A percentile compares a stretch with the other conserved stretches of the same genome.
These are phyloP conservation scores for Trametes elegans DNA, from an alignment of 768 basidiomycete genomes.

Conservation along the genomic window DNA sequence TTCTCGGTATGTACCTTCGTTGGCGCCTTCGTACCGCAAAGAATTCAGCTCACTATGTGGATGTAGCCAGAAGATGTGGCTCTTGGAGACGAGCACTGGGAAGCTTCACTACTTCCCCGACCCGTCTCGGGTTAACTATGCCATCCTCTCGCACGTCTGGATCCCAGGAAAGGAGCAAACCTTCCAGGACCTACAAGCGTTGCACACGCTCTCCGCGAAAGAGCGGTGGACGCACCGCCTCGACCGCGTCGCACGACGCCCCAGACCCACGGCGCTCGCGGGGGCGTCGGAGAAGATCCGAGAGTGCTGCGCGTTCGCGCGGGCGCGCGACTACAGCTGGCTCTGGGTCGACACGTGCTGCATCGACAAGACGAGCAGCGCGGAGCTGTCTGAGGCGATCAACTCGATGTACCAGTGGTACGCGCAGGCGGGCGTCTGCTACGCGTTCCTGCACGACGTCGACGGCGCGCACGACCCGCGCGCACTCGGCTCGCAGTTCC, in stretches of 20 bases:
- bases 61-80: conserved; percentile 4
- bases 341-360: conserved; percentile 13
- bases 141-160: conserved; percentile 19
- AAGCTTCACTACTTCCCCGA: conserved; percentile 3
- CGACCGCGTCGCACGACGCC: background rate
- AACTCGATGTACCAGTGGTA: conserved; percentile 18
- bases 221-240: background rate
- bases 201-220: background rate
- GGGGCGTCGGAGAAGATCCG: conserved; percentile 8
- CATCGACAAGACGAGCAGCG: conserved; percentile 20
- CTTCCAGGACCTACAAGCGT: conserved; percentile 8
- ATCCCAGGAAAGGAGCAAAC: conserved; percentile 3
- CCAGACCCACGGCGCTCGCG: background rate
- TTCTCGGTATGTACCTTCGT: too few species aligned
- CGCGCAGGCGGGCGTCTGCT: conserved; percentile 3
- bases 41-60: too few species aligned
- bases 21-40: too few species aligned
- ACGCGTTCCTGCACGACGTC: conserved; percentile 7
- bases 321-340: background rate
- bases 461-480: conserved; percentile 1
- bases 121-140: conserved; percentile 1
- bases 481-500: background rate
- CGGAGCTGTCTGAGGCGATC: conserved; percentile 18
- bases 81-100: background rate
- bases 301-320: conserved; percentile 7